Conservation (phyloP, 352 stramenopile genomes). For the Phytophthora cryptogea region DNA sequence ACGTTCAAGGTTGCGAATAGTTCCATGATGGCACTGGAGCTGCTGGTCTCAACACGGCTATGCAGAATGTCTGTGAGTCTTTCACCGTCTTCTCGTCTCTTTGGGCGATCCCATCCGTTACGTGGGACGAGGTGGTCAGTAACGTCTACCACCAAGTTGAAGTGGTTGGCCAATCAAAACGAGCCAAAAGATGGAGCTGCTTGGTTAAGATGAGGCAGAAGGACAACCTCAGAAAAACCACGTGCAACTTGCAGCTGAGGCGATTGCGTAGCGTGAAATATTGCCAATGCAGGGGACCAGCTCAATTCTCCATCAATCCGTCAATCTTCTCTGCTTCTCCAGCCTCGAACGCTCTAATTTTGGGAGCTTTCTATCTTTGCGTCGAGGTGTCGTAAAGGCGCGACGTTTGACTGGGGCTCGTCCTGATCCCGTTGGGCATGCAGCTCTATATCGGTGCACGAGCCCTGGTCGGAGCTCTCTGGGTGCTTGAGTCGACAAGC, state of each 20-base stretch:
- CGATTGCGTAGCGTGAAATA: neutral
- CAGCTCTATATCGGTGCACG: constrained; percentile 17
- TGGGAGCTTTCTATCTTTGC: constrained; percentile 11
- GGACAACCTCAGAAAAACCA: neutral
- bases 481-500: neutral
- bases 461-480: neutral
- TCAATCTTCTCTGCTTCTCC: neutral
- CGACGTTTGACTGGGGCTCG: neutral
- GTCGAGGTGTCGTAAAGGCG: constrained; percentile 7
- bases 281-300: constrained; percentile 6
- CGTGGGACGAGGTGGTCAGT: constrained; percentile 26
- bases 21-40: constrained; percentile 29
- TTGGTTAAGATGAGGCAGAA: neutral
- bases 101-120: constrained; percentile 34
- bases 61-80: constrained; percentile 13
- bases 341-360: constrained; percentile 11
- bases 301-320: constrained; percentile 3
- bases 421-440: neutral
- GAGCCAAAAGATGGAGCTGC: neutral
- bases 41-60: neutral
- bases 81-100: constrained; percentile 20
- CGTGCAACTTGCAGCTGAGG: constrained; percentile 1
- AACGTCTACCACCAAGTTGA: constrained; percentile 32
- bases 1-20: constrained; percentile 45
- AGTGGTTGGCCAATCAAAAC: constrained; percentile 27